Evolutionary conservation across 176 grass and related monocot species (phyloP), one percentile per base, ranked within the genome.

Genomic region (Juncus effusus): DNA sequence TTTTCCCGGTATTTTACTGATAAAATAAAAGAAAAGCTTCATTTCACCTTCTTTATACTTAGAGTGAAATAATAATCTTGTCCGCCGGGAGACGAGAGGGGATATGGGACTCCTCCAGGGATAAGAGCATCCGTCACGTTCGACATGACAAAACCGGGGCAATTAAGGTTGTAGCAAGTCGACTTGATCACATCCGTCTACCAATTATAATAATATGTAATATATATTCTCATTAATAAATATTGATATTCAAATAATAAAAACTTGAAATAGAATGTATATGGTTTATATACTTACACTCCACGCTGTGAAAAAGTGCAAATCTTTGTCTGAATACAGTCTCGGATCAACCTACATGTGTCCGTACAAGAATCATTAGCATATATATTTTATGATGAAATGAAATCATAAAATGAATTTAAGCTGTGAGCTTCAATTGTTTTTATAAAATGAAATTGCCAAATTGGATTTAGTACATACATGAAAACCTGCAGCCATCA

Each of bases 141-240:
- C 14, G 66, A 70, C 14, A 70, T 8, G 39, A 70, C 66, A 40
- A 70, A 70, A 13, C 66, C 66, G 37, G 36, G 28, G 8, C 66
- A 70, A 2, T 9, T 3, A 6, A 49, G 16, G 36, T 15, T 55
- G 12, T 56, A 70, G 11, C 66, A 70, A 36, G 6, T 36, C 19
- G 8, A 51, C 11, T 13, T 11, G 10, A 3, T 3, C 4, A 51
- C 13, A 7, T 52, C 10, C 53, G 3, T 53, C 64, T 53, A 50
- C 19, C 9, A 67, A 51, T 7, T 1, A 53, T 13, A 67, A 53
- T 16, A 65, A 5, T 10, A 65, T 2, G 3, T 45, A 65, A 42
- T 16, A 42, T 50, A 49, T 2, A 19, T 4, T 7, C 9, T 65
- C 49, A 0, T 4, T 49, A 42, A 63, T 38, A 0, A 13, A 4